Evolutionary conservation across 106 monocot species (phyloP).

Genomic region (Platanthera guangdongensis): DNA sequence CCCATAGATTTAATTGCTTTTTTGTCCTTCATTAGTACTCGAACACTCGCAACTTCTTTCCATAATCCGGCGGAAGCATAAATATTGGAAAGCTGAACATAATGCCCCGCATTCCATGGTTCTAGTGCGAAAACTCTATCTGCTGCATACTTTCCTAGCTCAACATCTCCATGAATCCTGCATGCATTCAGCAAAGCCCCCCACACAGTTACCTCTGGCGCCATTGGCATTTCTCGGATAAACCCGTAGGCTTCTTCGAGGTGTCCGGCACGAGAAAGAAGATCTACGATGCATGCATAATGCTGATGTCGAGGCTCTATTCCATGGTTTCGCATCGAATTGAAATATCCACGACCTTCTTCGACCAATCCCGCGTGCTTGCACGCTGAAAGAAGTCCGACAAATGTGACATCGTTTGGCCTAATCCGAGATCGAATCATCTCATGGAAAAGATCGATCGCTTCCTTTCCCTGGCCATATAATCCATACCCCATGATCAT

Average conservation of each 20-base stretch:
- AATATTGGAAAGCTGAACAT: conserved; percentile 77
- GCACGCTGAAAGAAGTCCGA: conserved; percentile 58
- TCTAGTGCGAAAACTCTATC: conserved; percentile 41
- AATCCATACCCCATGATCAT: conserved; percentile 56
- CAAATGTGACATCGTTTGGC: conserved; percentile 70
- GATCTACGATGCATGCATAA: conserved; percentile 71
- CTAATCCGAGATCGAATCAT: conserved; percentile 37
- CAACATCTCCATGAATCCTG: conserved; percentile 46
- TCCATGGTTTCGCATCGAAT: conserved; percentile 40
- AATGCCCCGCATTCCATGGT: conserved; percentile 70
- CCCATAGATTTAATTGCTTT: conserved; percentile 46
- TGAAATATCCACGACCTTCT: conserved; percentile 50
- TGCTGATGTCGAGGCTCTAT: conserved; percentile 51
- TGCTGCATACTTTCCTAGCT: conserved; percentile 44
- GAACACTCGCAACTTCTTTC: conserved; percentile 41
- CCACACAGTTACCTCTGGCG: conserved; percentile 58
- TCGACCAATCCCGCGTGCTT: conserved; percentile 61
- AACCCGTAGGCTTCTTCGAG: conserved; percentile 48
- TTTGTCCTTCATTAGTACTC: conserved; percentile 55
- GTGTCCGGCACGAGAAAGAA: conserved; percentile 61
- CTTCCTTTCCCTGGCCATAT: conserved; percentile 51
- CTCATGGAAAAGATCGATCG: conserved; percentile 38
- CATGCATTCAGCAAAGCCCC: conserved; percentile 72
- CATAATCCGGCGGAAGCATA: conserved; percentile 65
- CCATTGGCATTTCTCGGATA: conserved; percentile 56